Percentiles rank a stretch among this genome's conserved stretches.
These are phyloP conservation scores for Copromyces sp. DNA, from an alignment of 495 filamentous ascomycete species.

Conservation along the genomic window DNA sequence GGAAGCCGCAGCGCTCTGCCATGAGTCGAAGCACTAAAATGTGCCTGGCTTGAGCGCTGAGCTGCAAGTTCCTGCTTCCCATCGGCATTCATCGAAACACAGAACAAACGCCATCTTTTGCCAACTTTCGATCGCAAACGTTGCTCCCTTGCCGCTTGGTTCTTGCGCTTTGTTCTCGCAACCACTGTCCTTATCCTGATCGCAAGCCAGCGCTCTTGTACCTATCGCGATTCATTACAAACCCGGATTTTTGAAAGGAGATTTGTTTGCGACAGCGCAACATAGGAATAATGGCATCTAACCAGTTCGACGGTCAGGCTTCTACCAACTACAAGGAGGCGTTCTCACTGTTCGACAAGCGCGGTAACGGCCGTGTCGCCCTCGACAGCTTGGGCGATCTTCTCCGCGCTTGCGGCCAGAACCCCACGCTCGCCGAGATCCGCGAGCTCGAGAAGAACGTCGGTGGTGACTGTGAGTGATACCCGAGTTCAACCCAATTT, in stretches of 20 bases:
- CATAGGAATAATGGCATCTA: constrained; percentile 35
- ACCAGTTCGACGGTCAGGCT: constrained; percentile 54
- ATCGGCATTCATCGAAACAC: neutral
- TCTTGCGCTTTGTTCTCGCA: neutral
- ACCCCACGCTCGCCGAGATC: constrained; percentile 90
- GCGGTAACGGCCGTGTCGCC: constrained; percentile 81
- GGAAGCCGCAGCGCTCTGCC: neutral
- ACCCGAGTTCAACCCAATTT: neutral
- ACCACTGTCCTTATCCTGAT: neutral
- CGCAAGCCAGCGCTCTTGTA: neutral
- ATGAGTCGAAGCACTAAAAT: neutral
- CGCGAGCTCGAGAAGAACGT: constrained; percentile 76
- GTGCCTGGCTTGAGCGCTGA: neutral
- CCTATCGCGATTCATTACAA: neutral
- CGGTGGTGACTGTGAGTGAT: constrained; percentile 77
- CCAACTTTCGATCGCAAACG: neutral
- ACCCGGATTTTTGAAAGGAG: neutral
- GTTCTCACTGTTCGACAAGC: constrained; percentile 98
- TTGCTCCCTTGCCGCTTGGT: neutral
- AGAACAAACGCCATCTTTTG: neutral
- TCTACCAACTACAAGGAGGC: constrained; percentile 99
- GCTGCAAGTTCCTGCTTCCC: neutral
- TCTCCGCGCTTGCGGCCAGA: constrained; percentile 92
- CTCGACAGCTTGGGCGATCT: constrained; percentile 85
- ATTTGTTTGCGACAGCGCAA: neutral